A percentile compares a stretch with the other conserved stretches of the same genome.
Conservation (phyloP, 1,284 basidiomycete genomes). For the Cystobasidiaceae sp. region DNA sequence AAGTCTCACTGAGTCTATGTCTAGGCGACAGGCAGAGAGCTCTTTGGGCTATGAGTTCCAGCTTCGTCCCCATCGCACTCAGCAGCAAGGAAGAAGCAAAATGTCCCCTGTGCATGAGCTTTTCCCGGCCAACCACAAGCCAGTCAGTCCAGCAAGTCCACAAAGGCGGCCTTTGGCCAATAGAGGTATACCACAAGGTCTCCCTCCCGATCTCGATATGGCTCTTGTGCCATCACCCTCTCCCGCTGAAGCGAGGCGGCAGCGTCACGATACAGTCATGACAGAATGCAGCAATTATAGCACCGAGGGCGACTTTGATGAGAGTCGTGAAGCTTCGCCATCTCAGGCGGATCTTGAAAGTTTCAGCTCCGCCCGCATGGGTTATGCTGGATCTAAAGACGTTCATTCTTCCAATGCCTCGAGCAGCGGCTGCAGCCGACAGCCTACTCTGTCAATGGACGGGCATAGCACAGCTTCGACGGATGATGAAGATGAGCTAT, state of each 20-base stretch:
- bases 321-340: not conserved
- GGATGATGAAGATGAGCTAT: not conserved
- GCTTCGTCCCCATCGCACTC: conserved; percentile 2
- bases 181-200: not conserved
- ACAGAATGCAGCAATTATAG: conserved; percentile 9
- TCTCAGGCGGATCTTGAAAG: not conserved
- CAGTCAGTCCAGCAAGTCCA: not conserved
- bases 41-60: not conserved
- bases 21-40: too few relatives aligned
- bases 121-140: not conserved
- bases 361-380: too few relatives aligned
- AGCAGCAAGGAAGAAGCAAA: conserved; percentile 7
- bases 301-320: conserved; percentile 3
- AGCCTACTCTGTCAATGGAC: conserved; percentile 16
- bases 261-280: not conserved
- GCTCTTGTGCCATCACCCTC: not conserved
- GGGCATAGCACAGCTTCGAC: not conserved
- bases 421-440: not conserved
- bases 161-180: not conserved
- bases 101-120: not conserved
- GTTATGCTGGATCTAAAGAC: too few relatives aligned
- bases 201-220: conserved; percentile 13
- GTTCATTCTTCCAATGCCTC: too few relatives aligned
- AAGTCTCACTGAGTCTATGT: too few relatives aligned
- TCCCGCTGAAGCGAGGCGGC: not conserved